Conservation (phyloP, 306 rosid species). For the Potentilla sterilis region DNA sequence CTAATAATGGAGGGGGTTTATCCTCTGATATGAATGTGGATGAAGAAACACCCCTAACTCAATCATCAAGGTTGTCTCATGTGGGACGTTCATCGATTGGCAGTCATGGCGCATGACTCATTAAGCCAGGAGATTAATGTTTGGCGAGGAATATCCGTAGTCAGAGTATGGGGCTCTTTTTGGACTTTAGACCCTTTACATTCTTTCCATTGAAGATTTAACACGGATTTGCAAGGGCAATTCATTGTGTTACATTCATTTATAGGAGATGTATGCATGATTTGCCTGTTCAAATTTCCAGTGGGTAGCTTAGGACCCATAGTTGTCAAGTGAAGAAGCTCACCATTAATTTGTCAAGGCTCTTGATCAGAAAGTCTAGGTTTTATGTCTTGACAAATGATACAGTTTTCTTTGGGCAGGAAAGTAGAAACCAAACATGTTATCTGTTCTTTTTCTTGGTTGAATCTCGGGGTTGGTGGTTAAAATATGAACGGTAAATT, state of each 20-base stretch:
- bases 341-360: conserved; percentile 18
- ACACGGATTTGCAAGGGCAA: conserved; percentile 23
- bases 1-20: conserved; percentile 49
- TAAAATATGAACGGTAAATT: not conserved
- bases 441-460: not conserved
- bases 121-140: conserved; percentile 14
- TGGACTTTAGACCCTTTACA: conserved; percentile 29
- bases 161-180: conserved; percentile 21
- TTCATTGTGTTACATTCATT: conserved; percentile 30
- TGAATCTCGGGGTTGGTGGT: not conserved
- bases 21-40: conserved; percentile 43
- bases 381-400: conserved; percentile 5
- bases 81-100: conserved; percentile 59
- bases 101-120: conserved; percentile 44
- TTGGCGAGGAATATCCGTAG: conserved; percentile 20
- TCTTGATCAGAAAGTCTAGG: conserved; percentile 21
- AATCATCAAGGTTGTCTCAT: conserved; percentile 72
- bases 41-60: conserved; percentile 73
- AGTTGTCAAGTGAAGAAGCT: conserved; percentile 8
- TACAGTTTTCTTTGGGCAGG: not conserved
- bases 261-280: conserved; percentile 27
- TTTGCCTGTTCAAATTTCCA: conserved; percentile 18
- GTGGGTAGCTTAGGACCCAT: conserved; percentile 17
- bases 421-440: conserved; percentile 8
- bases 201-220: conserved; percentile 38